phyloP scores from a whole-genome alignment of 768 basidiomycete species.

The Filobasidium floriforme region DNA sequence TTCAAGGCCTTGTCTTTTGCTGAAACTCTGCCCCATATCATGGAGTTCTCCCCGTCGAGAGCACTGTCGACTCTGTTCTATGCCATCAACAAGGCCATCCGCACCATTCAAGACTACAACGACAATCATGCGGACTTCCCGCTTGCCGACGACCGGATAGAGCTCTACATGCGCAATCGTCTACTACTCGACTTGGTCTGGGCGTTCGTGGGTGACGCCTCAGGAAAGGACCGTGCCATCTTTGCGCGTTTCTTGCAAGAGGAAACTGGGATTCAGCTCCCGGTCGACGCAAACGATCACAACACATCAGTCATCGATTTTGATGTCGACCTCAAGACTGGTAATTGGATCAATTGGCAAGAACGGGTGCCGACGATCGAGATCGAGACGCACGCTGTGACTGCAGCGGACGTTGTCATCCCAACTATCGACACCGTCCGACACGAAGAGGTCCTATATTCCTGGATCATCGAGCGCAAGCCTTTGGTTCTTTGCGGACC shows the following conservation, averaged over 20 bases:
- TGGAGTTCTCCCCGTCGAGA: slow-evolving; percentile 91
- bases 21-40: slow-evolving; percentile 86
- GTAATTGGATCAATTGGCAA: slow-evolving; percentile 89
- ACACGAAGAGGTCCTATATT: slow-evolving; percentile 96
- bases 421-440: slow-evolving; percentile 97
- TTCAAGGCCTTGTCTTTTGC: slow-evolving; percentile 69
- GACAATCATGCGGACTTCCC: slow-evolving; percentile 92
- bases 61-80: slow-evolving; percentile 95
- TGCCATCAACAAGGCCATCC: slow-evolving; percentile 87
- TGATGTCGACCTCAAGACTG: slow-evolving; percentile 77
- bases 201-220: slow-evolving; percentile 97
- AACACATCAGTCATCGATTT: slow-evolving; percentile 74
- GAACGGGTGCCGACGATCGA: slow-evolving; percentile 87
- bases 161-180: slow-evolving; percentile 83
- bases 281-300: slow-evolving; percentile 61
- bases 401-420: slow-evolving; percentile 91
- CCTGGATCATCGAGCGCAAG: slow-evolving; percentile 97
- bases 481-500: slow-evolving; percentile 97
- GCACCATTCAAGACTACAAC: slow-evolving; percentile 91
- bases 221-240: slow-evolving; percentile 74
- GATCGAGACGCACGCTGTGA: slow-evolving; percentile 92
- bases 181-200: slow-evolving; percentile 87
- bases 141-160: slow-evolving; percentile 68
- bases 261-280: slow-evolving; percentile 83
- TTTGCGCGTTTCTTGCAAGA: slow-evolving; percentile 80